A percentile compares a stretch with the other conserved stretches of the same genome.
Conservation (phyloP, 306 rosid genomes). For the Trifolium subterraneum region DNA sequence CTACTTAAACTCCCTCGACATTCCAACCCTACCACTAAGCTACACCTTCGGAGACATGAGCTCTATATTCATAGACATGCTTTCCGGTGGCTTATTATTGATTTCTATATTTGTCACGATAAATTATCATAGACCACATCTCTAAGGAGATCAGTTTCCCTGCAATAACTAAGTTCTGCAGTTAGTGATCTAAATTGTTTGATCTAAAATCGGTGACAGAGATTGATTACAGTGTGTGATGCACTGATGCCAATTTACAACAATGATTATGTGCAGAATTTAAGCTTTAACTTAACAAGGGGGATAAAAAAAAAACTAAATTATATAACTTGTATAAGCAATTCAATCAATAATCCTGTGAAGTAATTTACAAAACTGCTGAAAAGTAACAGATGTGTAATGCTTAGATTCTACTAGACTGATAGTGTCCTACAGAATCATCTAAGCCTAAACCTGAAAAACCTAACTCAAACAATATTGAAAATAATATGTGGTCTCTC, state of each 20-base stretch:
- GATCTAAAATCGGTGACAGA: background rate
- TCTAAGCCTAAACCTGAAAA: conserved; percentile 36
- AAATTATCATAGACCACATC: background rate
- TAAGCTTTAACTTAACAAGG: background rate
- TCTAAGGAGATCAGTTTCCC: background rate
- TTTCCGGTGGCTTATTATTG: background rate
- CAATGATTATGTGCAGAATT: background rate
- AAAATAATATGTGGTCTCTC: conserved; percentile 47
- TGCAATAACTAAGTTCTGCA: background rate
- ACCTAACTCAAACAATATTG: conserved; percentile 43
- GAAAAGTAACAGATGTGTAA: conserved; percentile 3
- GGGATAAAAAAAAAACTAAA: background rate
- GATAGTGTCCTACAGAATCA: conserved; percentile 34
- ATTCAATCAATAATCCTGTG: conserved; percentile 36
- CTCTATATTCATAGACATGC: too few species aligned
- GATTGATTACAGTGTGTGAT: background rate
- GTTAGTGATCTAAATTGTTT: background rate
- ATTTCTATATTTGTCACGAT: background rate
- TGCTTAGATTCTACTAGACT: conserved; percentile 46
- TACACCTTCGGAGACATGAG: too few species aligned
- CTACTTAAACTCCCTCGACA: too few species aligned
- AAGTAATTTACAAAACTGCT: conserved; percentile 51
- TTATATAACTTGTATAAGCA: conserved; percentile 30
- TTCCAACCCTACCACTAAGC: too few species aligned
- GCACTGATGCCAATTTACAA: background rate